Evolutionary conservation across 371 early-diverging fungal genomes (phyloP), one percentile per base, ranked within the genome.

Genomic region (Syncephalastrum monosporum): DNA sequence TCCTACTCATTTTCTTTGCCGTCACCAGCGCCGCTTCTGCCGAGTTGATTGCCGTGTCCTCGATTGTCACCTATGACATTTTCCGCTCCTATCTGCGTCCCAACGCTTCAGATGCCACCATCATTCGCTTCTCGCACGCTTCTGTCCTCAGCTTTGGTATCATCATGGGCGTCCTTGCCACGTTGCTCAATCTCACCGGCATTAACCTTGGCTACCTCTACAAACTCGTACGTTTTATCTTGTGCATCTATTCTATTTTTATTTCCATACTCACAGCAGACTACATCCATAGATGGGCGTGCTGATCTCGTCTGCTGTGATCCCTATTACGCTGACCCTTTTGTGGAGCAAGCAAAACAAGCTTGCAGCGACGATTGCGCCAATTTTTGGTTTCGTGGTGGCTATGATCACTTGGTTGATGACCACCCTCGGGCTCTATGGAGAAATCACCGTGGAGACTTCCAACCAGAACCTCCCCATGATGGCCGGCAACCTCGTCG

Each of bases 1-100:
- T 88, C 44, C 59, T 88, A 25, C 62, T 88, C 6, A 84, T 88
- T 2, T 88, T 88, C 55, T 87, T 88, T 83, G 86, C 87, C 27
- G 89, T 87, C 19, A 88, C 89, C 1, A 74, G 68, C 38, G 86
- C 88, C 15, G 66, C 86, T 7, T 85, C 87, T 50, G 88, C 86
- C 4, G 88, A 88, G 54, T 53, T 88, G 55, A 86, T 86, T 64
- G 88, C 88, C 13, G 88, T 88, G 12, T 78, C 84, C 41, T 86
- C 88, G 10, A 81, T 88, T 16, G 55, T 77, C 33, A 88, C 88
- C 4, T 88, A 85, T 64, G 88, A 88, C 60, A 65, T 88, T 23
- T 88, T 83, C 59, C 77, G 84, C 49, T 72, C 88, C 12, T 88
- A 88, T 57, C 77, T 88, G 51, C 74, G 84, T 29, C 85, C 88